Conservation (phyloP, 2,329 filamentous ascomycete species). For the Myriosclerotinia curreyana region DNA sequence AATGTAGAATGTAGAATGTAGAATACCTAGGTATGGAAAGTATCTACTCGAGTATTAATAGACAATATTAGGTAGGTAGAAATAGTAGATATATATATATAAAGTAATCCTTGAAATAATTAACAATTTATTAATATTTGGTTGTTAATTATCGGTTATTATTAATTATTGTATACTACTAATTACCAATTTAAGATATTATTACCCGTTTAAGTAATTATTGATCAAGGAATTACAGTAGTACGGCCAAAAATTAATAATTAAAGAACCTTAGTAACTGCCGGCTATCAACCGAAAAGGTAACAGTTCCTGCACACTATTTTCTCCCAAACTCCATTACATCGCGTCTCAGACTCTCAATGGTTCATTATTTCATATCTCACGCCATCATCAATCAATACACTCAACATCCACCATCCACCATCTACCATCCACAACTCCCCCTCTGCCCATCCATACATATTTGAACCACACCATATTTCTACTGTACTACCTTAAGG, state of each 20-base stretch:
- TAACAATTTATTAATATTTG: too few species aligned
- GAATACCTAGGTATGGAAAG: not conserved
- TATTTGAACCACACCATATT: too few species aligned
- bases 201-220: not conserved
- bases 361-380: too few species aligned
- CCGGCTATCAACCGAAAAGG: constrained; percentile 14
- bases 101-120: too few species aligned
- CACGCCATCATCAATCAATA: too few species aligned
- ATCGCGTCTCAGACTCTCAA: constrained; percentile 6
- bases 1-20: not conserved
- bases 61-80: not conserved
- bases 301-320: constrained; percentile 10
- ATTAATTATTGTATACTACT: not conserved
- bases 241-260: not conserved
- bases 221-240: too few species aligned
- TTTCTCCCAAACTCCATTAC: constrained; percentile 8
- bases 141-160: too few species aligned
- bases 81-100: not conserved
- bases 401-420: too few species aligned
- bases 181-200: not conserved
- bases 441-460: too few species aligned
- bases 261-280: constrained; percentile 4
- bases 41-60: not conserved
- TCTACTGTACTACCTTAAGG: too few species aligned
- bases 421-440: too few species aligned